These are phyloP conservation scores for Talaromyces sp. DNA, from an alignment of 2,329 filamentous ascomycete genomes.

Conservation along the genomic window DNA sequence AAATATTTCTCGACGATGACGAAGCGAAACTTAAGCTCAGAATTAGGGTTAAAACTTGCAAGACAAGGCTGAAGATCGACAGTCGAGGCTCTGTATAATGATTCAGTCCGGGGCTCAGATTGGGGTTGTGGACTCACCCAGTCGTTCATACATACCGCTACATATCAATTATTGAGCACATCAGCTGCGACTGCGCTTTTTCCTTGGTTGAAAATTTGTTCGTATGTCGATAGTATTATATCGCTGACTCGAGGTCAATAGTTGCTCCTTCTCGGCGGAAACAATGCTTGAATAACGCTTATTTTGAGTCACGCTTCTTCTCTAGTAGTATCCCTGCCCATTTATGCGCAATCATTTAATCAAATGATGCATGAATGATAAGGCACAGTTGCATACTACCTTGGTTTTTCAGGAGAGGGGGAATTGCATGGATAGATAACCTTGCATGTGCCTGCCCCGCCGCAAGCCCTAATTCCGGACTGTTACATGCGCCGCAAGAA, in stretches of 20 bases:
- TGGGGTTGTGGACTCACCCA: too few relatives aligned
- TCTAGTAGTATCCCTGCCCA: background rate
- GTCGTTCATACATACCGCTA: background rate
- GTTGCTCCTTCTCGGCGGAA: background rate
- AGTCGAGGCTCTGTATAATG: background rate
- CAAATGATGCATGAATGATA: background rate
- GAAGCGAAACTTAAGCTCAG: background rate
- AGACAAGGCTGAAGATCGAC: background rate
- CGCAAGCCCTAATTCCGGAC: slow-evolving; percentile 3
- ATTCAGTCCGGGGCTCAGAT: background rate
- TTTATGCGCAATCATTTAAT: background rate
- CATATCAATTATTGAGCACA: background rate
- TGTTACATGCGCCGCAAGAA: background rate
- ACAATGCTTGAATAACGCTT: background rate
- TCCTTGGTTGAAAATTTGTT: background rate
- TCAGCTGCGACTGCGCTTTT: background rate
- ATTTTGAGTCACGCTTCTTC: background rate
- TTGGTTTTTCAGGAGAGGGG: background rate
- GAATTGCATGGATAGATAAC: background rate
- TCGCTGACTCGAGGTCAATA: background rate
- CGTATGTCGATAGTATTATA: background rate
- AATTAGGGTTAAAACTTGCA: background rate
- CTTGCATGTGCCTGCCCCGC: background rate
- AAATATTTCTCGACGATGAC: background rate
- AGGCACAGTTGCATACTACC: background rate